phyloP scores from a whole-genome alignment of 805 yeast genomes.

The Starmera pachycereana region DNA sequence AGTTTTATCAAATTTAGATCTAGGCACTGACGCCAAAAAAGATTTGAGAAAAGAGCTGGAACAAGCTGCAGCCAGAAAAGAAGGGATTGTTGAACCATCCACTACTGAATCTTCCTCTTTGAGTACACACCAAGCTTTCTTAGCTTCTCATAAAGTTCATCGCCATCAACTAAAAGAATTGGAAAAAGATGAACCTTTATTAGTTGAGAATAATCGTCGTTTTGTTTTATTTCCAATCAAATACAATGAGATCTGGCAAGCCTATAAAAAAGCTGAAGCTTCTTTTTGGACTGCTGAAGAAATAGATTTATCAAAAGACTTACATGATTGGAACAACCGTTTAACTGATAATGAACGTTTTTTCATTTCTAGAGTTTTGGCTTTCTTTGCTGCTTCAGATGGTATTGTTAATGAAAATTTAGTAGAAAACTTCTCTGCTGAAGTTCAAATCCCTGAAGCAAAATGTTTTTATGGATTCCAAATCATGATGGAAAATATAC shows the following conservation, averaged over 20 bases:
- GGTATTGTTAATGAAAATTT: slow-evolving; percentile 97
- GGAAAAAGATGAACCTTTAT: slow-evolving; percentile 85
- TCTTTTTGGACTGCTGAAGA: slow-evolving; percentile 99
- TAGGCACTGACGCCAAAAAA: slow-evolving; percentile 30
- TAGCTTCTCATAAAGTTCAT: slow-evolving; percentile 53
- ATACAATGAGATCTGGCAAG: slow-evolving; percentile 97
- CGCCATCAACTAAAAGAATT: slow-evolving; percentile 62
- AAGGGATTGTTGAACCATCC: slow-evolving; percentile 15
- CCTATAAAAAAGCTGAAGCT: slow-evolving; percentile 98
- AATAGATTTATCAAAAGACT: slow-evolving; percentile 88
- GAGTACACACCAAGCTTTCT: slow-evolving; percentile 42
- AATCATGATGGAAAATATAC: slow-evolving; percentile 99
- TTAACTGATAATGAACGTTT: slow-evolving; percentile 87
- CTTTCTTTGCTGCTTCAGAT: slow-evolving; percentile 97
- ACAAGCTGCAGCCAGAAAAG: slow-evolving; percentile 31
- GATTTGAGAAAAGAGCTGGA: slow-evolving; percentile 31
- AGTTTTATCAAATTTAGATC: slow-evolving; percentile 42
- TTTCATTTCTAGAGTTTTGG: slow-evolving; percentile 86
- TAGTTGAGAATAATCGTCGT: slow-evolving; percentile 75
- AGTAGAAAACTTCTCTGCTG: slow-evolving; percentile 95
- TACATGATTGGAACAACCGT: slow-evolving; percentile 83
- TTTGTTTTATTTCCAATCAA: slow-evolving; percentile 93
- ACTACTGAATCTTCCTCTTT: slow-evolving; percentile 11
- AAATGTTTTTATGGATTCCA: slow-evolving; percentile 98
- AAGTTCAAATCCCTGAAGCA: slow-evolving; percentile 95